Evolutionary conservation across 139 green algal genomes (phyloP).

Genomic region (Chlorella sp.): DNA sequence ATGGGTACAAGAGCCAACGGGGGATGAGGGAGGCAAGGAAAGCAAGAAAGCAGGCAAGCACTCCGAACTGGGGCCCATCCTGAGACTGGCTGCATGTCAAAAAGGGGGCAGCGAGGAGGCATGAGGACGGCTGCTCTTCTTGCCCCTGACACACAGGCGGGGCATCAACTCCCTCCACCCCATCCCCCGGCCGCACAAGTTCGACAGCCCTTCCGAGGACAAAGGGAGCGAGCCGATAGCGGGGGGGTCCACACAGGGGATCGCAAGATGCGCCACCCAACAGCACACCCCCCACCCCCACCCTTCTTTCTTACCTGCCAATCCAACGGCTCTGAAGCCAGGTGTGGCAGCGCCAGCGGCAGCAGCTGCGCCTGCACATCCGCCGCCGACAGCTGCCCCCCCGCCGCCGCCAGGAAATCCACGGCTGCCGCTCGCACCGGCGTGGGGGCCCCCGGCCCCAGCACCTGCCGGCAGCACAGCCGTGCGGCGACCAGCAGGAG

Average conservation of each 20-base stretch:
- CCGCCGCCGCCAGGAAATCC: slow-evolving; percentile 72
- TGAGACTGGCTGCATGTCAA: too few relatives aligned
- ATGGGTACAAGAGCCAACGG: too few relatives aligned
- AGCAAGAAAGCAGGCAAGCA: too few relatives aligned
- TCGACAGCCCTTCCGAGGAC: too few relatives aligned
- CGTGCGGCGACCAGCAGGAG: slow-evolving; percentile 64
- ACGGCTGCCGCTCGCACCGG: slow-evolving; percentile 72
- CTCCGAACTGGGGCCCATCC: too few relatives aligned
- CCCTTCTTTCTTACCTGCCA: not conserved
- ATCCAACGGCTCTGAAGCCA: slow-evolving; percentile 49
- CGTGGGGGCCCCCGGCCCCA: slow-evolving; percentile 57
- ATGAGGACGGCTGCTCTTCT: too few relatives aligned
- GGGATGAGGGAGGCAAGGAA: not conserved
- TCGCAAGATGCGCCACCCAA: too few relatives aligned
- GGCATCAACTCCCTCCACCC: too few relatives aligned
- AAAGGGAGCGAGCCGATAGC: too few relatives aligned
- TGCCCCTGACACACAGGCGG: not conserved
- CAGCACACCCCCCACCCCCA: too few relatives aligned
- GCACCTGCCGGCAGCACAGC: slow-evolving; percentile 43
- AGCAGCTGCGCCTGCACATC: slow-evolving; percentile 80
- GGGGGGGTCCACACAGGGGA: too few relatives aligned
- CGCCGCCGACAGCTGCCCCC: slow-evolving; percentile 56
- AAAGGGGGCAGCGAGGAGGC: not conserved
- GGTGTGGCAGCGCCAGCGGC: slow-evolving; percentile 56
- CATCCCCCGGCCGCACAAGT: too few relatives aligned